Base-by-base conservation (phyloP, 345 rosid genomes). In the Noccaea bulbosa region DNA sequence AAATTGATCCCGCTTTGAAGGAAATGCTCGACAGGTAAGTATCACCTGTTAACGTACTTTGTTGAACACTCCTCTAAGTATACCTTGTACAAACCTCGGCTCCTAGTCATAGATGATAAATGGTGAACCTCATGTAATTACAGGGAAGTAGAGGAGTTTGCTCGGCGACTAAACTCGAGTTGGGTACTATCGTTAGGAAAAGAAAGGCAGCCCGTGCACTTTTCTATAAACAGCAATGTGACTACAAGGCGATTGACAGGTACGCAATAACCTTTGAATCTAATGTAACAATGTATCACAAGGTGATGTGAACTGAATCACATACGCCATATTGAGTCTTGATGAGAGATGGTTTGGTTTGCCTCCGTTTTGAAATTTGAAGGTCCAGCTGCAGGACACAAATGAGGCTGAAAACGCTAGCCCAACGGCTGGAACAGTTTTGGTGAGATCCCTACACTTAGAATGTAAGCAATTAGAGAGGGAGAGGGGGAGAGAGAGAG, bases 111-210 rank as follows among this genome's bases (percentile, higher is more conserved):
- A 52, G 34, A 39, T 6, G 52, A n/a, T 34, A 44, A 62, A 16
- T 38, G 51, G 48, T 62, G 51, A 55, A 48, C 41, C 43, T 63
- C 30, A 4, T 76, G 46, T 55, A 33, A 17, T 47, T 39, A 46
- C 74, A 93, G 98, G 78, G 98, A 93, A 79, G 98, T 90, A 46
- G 98, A 84, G 80, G 98, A 91, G 62, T 93, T 90, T 83, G 97
- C 96, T 24, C 83, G 97, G 24, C 85, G 97, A 84, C 79, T 91
- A 69, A 93, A 90, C 78, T 88, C 97, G 7, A 90, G 87, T 69
- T 90, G 96, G 81, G 87, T 93, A 50, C 79, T 86, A 37, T 87
- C 84, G 5, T 67, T 83, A 74, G 91, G 90, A 71, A 88, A 77
- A 66, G 89, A 88, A 72, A 83, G 80, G 46, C 88, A 76, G 67